Evolutionary conservation across 306 rosid species (phyloP).

Genomic region (Fragaria iinumae): DNA sequence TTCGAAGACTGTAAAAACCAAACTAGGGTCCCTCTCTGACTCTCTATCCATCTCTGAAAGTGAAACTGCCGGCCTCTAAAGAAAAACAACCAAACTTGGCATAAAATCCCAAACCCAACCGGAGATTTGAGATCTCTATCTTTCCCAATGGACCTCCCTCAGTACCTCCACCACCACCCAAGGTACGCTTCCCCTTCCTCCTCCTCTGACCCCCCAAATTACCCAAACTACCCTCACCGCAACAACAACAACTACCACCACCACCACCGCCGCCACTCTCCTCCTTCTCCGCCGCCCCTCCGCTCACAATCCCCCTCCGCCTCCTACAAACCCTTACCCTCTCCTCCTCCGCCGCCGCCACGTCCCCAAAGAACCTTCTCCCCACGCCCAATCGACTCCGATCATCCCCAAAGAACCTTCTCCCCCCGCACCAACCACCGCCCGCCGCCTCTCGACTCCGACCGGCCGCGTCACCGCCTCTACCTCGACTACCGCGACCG

Average conservation of each 20-base stretch:
- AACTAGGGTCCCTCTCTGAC: neutral
- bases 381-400: constrained; percentile 22
- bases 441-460: constrained; percentile 11
- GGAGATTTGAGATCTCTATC: neutral
- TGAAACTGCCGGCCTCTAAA: neutral
- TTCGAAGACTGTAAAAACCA: neutral
- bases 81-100: neutral
- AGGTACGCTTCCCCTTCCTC: constrained; percentile 20
- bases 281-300: constrained; percentile 9
- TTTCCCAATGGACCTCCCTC: constrained; percentile 20
- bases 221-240: constrained; percentile 19
- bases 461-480: constrained; percentile 21
- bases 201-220: constrained; percentile 16
- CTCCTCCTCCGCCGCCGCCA: constrained; percentile 1
- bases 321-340: constrained; percentile 2
- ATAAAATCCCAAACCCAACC: neutral
- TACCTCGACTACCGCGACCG: constrained; percentile 22
- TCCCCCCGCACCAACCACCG: constrained; percentile 23
- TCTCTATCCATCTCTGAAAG: neutral
- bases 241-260: constrained; percentile 8
- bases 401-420: constrained; percentile 15
- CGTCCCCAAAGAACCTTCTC: constrained; percentile 30
- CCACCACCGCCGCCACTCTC: constrained; percentile 10
- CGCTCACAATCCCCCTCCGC: constrained; percentile 17
- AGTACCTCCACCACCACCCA: constrained; percentile 13